Evolutionary conservation across 306 rosid genomes (phyloP).

Genomic region (Mimosa bimucronata): DNA sequence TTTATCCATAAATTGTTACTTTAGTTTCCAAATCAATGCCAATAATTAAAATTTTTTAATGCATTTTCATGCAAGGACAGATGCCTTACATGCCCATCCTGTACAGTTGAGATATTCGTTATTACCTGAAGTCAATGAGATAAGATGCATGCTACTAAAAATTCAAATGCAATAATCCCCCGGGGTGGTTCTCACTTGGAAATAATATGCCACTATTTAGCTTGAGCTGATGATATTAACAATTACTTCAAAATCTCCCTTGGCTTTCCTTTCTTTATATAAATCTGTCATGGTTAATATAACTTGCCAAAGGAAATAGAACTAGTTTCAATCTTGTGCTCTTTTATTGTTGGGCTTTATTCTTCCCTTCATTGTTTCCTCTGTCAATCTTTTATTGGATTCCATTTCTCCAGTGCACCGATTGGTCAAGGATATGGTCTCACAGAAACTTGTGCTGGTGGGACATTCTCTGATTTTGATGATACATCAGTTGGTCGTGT

Average conservation of each 20-base stretch:
- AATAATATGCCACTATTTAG: conserved; percentile 11
- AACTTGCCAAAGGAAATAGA: conserved; percentile 19
- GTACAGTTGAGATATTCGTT: neutral
- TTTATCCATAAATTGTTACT: neutral
- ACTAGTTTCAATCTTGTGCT: conserved; percentile 18
- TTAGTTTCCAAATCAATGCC: conserved; percentile 18
- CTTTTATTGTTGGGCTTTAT: conserved; percentile 10
- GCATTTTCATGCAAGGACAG: neutral
- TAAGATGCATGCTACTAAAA: conserved; percentile 13
- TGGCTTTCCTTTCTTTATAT: conserved; percentile 29
- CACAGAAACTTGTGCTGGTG: conserved; percentile 96
- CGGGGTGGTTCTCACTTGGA: neutral
- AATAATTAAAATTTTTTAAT: too few relatives aligned
- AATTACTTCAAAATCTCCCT: conserved; percentile 20
- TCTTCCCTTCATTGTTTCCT: conserved; percentile 2
- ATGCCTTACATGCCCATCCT: conserved; percentile 13
- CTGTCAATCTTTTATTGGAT: conserved; percentile 34
- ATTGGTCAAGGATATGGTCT: conserved; percentile 99
- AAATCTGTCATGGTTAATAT: conserved; percentile 14
- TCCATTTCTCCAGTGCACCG: conserved; percentile 67
- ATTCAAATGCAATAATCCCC: neutral
- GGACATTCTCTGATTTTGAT: conserved; percentile 86
- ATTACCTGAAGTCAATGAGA: conserved; percentile 3
- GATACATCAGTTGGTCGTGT: conserved; percentile 92
- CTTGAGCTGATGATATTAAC: conserved; percentile 21